These are phyloP conservation scores for Hebeloma cylindrosporum DNA, from an alignment of 768 basidiomycete species.

Conservation along the genomic window DNA sequence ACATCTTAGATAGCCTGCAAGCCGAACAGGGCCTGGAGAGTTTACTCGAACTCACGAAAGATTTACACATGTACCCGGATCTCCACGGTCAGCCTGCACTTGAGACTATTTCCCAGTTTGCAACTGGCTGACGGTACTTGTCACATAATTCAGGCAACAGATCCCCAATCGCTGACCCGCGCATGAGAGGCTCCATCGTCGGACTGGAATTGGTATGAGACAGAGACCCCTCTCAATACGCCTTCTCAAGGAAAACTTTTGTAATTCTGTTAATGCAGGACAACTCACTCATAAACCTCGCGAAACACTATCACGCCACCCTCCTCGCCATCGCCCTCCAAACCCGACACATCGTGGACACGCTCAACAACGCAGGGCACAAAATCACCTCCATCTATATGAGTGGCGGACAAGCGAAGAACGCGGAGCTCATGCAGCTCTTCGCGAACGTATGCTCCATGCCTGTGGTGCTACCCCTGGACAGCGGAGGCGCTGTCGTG, in stretches of 20 bases:
- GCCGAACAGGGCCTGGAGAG: slow-evolving; percentile 53
- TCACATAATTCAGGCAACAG: slow-evolving; percentile 81
- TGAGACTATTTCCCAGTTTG: neutral
- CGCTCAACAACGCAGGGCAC: slow-evolving; percentile 85
- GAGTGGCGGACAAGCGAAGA: slow-evolving; percentile 92
- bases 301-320: slow-evolving; percentile 86
- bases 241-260: neutral
- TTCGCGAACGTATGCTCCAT: slow-evolving; percentile 83
- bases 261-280: slow-evolving; percentile 43
- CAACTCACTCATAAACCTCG: slow-evolving; percentile 73
- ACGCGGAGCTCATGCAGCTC: slow-evolving; percentile 82
- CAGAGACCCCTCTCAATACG: slow-evolving; percentile 6
- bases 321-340: slow-evolving; percentile 94
- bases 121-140: neutral
- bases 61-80: slow-evolving; percentile 94
- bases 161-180: slow-evolving; percentile 94
- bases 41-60: slow-evolving; percentile 83
- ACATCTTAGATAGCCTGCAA: slow-evolving; percentile 67
- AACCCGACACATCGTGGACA: slow-evolving; percentile 90
- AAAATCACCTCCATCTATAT: slow-evolving; percentile 82
- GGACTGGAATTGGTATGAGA: slow-evolving; percentile 80
- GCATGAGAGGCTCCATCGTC: slow-evolving; percentile 89
- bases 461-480: slow-evolving; percentile 80
- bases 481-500: slow-evolving; percentile 80
- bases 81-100: slow-evolving; percentile 71